Base-by-base conservation (phyloP, 2,329 filamentous ascomycete species). In the Colletotrichum chrysophilum region DNA sequence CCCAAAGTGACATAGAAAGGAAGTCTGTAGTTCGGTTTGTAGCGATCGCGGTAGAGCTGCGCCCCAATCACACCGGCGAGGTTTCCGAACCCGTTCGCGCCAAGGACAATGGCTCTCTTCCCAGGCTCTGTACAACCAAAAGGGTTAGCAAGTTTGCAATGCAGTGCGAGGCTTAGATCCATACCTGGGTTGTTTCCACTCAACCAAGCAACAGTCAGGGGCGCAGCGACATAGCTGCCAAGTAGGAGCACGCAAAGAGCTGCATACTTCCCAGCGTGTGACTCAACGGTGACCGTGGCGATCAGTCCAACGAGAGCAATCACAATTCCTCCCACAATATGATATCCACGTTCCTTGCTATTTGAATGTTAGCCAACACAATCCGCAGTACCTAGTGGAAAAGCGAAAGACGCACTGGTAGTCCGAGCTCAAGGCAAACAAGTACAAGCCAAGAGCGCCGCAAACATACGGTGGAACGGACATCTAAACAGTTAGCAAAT, bases 1-100 rank as follows among this genome's bases (percentile, higher is more conserved):
- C 77, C 79, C 34, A 84, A 70, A 1, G 84, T 85, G 10, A 79
- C 79, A 52, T 79, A 80, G 21, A 85, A 82, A 1, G 84, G 83
- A 8, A 77, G 68, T 28, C 77, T 71, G 76, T 84, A 85, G 24
- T 71, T 75, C 2, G 83, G 83, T 18, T 78, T 80, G 69, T 83
- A 84, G 70, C 80, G 75, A 9, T 79, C 75, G 26, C 80, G 78
- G 72, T 80, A 84, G 9, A 84, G 72, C 70, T 79, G 77, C 26
- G 81, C 79, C 12, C 81, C 82, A 48, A 84, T 76, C 12, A 83
- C 79, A 16, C 83, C 83, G 2, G 82, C 81, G 30, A 84, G 76
- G 64, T 84, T 84, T 5, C 82, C 83, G 80, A 80, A 83, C 10
- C 83, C 83, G 70, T 84, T 84, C 56, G 82, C 79, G 24, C 83